Percentiles rank a stretch among this genome's conserved stretches.
Evolutionary conservation across 495 filamentous ascomycete species (phyloP).

Genomic region (Penicillium pancosmium): DNA sequence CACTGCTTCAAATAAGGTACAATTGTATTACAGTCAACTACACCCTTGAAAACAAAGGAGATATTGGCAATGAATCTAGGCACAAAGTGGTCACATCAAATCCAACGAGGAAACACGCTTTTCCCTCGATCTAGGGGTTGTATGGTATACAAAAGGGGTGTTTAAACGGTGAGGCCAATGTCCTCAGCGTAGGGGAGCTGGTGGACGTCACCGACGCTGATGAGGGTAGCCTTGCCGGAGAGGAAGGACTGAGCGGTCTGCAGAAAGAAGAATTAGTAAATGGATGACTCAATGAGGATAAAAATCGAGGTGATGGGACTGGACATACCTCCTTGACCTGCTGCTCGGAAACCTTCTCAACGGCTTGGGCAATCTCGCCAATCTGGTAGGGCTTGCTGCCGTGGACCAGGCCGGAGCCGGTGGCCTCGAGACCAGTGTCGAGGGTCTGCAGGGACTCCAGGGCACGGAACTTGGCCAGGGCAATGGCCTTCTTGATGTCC

Average conservation of each 20-base stretch:
- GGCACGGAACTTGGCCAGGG: conserved; percentile 90
- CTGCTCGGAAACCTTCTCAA: conserved; percentile 79
- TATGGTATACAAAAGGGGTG: conserved; percentile 43
- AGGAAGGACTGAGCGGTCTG: conserved; percentile 85
- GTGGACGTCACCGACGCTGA: conserved; percentile 77
- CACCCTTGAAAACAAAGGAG: conserved; percentile 43
- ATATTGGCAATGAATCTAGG: conserved; percentile 48
- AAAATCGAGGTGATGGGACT: no score
- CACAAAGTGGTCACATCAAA: conserved; percentile 40
- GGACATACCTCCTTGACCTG: conserved; percentile 87
- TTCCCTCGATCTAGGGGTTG: conserved; percentile 45
- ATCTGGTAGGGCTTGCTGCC: conserved; percentile 85
- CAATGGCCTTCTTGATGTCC: conserved; percentile 86
- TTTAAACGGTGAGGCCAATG: conserved; percentile 89
- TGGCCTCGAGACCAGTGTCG: conserved; percentile 66
- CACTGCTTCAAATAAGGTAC: conserved; percentile 39
- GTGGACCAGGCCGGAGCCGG: conserved; percentile 76
- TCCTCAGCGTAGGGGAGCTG: conserved; percentile 91
- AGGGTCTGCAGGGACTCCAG: conserved; percentile 80
- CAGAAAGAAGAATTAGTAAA: conserved; percentile 22
- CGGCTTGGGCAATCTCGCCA: conserved; percentile 73
- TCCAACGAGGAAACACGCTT: conserved; percentile 38
- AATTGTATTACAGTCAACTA: conserved; percentile 56
- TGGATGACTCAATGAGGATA: not conserved
- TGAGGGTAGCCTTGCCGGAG: conserved; percentile 84